Conservation (phyloP, 805 yeast species). For the Saccharomycodes ludwigii region DNA sequence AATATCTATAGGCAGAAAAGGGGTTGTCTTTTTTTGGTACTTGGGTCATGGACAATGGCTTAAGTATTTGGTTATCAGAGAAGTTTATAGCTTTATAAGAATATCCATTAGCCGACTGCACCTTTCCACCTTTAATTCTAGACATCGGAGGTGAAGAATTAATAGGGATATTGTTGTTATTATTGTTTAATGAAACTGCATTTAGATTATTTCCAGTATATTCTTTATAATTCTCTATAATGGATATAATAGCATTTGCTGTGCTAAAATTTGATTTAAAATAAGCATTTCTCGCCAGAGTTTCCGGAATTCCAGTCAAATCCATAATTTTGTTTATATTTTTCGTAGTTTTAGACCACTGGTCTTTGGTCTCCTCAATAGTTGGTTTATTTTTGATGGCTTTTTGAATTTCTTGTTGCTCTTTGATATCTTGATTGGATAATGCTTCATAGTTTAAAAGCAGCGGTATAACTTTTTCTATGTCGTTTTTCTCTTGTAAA, state of each 20-base stretch:
- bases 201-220: slow-evolving; percentile 1
- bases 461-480: slow-evolving; percentile 11
- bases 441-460: slow-evolving; percentile 12
- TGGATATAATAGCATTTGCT: slow-evolving; percentile 25
- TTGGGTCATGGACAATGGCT: too few relatives aligned
- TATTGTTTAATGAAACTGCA: background rate
- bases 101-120: slow-evolving; percentile 22
- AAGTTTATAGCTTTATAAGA: too few relatives aligned
- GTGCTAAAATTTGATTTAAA: slow-evolving; percentile 20
- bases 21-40: too few relatives aligned
- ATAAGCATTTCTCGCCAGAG: slow-evolving; percentile 16
- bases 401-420: slow-evolving; percentile 9
- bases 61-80: too few relatives aligned
- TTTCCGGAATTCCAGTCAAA: slow-evolving; percentile 12
- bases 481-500: slow-evolving; percentile 22
- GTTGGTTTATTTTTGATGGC: slow-evolving; percentile 1
- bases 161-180: too few relatives aligned
- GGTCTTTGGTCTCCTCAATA: slow-evolving; percentile 1
- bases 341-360: slow-evolving; percentile 12
- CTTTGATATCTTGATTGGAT: slow-evolving; percentile 8
- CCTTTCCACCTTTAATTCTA: slow-evolving; percentile 21
- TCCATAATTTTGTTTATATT: slow-evolving; percentile 12
- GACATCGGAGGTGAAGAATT: too few relatives aligned
- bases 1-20: too few relatives aligned
- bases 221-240: slow-evolving; percentile 16